Evolutionary conservation across 768 basidiomycete species (phyloP), one percentile per base, ranked within the genome.

Genomic region (Rhodotorula kratochvilovae): DNA sequence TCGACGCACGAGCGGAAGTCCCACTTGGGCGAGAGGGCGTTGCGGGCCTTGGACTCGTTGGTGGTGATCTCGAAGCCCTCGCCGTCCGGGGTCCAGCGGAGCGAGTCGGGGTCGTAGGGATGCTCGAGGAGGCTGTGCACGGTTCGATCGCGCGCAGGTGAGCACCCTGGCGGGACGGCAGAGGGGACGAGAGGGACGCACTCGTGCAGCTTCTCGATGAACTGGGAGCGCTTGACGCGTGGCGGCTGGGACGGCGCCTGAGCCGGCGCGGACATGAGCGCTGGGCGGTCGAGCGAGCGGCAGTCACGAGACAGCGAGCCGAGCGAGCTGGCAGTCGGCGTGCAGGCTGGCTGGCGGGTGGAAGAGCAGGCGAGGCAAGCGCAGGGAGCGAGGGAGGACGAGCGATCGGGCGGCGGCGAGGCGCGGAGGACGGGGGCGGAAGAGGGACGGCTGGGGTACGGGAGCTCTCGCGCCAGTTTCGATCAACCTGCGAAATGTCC

Each of bases 141-240:
- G 48, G 48, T 5, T 19, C 21, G 19, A 23, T 48, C 12, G 53
- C n/a, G 53, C 4, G 29, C 15, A 19, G 29, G n/a, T 50, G 48
- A 51, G 3, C 10, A 29, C 4, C 7, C 3, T 23, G 17, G 0
- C 25, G 13, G 23, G 19, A 23, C 5, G 25, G 27, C 35, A 39
- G 48, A n/a, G n/a, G 51, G n/a, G n/a, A 43, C n/a, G 5, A 11
- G 19, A 2, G 19, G 17, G 45, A 50, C 64, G 19, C 43, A 66
- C 72, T 48, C 43, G 57, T 73, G 67, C 13, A 73, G 67, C 42
- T 59, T 65, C 23, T 69, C 56, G 61, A 68, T 69, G 58, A 73
- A 73, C 55, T 72, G 63, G 1, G 68, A 66, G 7, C 64, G 64
- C 42, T 50, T 65, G 58, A 23, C 16, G 12, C 46, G 56, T 39